Evolutionary conservation across 1,284 basidiomycete species (phyloP), one percentile per base, ranked within the genome.

Genomic region (Fomitopsis schrenkii): DNA sequence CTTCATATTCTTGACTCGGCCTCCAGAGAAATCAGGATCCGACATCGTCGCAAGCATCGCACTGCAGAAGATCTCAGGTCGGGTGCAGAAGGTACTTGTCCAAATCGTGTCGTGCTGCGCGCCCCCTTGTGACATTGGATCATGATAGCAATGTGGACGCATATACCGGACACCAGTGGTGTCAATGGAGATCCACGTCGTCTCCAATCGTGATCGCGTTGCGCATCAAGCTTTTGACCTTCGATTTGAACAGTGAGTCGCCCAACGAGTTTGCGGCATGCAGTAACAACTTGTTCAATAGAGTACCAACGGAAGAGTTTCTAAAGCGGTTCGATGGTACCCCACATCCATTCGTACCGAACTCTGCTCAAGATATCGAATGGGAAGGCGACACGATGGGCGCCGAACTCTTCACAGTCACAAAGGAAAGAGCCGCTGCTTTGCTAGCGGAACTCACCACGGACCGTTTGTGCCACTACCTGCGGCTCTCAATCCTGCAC

Each of bases 141-240:
- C 22, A 15, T 26, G 9, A 30, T 55, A 88, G 86, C 85, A 87
- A 83, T 70, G 85, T 17, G 86, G 86, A 2, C 73, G 83, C 50
- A 67, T 88, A 30, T 77, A 82, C 58, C 77, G 80, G 45, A 74
- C 79, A 0, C 80, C 83, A 0, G 79, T 86, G 0, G 72, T 74
- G 6, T 77, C 76, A 5, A 78, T 87, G 28, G 86, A 88, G 65
- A 79, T 88, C 7, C 86, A 88, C 66, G 86, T 88, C 2, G 81
- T 88, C 17, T 88, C 86, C 0, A 87, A 88, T 67, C 76, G 85
- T 26, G 86, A 88, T 68, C 79, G 83, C 10, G 75, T 86, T 5
- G 83, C 85, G 0, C 84, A 86, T 66, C 84, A 86, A 68, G 67
- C 84, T 0, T 88, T 88, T 65, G 86, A 88, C 67, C 68, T 88